Conservation (phyloP, 352 stramenopile species). For the Pythium aristosporum region DNA sequence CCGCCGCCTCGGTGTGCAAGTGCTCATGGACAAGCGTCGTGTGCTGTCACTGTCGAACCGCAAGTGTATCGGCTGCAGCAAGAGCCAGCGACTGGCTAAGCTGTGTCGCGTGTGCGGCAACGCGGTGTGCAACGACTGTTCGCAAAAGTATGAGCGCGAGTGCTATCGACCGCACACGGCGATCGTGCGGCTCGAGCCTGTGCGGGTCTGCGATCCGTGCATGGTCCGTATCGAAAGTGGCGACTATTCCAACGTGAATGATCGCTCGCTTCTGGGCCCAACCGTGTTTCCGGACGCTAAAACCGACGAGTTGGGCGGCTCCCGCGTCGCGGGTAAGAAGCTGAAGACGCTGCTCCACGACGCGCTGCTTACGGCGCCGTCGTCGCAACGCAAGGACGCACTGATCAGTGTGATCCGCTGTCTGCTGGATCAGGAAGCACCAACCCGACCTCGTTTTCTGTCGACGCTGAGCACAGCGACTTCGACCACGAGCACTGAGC, state of each 20-base stretch:
- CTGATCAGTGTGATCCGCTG: conserved; percentile 50
- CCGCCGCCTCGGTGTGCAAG: conserved; percentile 55
- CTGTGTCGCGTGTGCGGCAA: conserved; percentile 61
- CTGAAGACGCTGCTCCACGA: conserved; percentile 44
- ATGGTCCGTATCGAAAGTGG: conserved; percentile 51
- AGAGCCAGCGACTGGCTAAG: conserved; percentile 36
- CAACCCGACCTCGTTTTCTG: neutral
- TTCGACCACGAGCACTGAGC: neutral
- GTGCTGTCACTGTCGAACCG: conserved; percentile 43
- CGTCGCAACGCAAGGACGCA: conserved; percentile 35
- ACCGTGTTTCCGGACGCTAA: conserved; percentile 29
- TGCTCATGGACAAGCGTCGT: conserved; percentile 35
- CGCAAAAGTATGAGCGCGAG: conserved; percentile 29
- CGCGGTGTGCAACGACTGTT: conserved; percentile 50
- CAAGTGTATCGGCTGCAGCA: conserved; percentile 55
- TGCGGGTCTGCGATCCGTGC: conserved; percentile 54
- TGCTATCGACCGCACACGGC: neutral
- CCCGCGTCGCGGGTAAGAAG: conserved; percentile 23
- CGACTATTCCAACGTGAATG: conserved; percentile 36
- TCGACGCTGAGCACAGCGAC: neutral
- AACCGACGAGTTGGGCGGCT: neutral
- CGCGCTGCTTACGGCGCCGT: conserved; percentile 31
- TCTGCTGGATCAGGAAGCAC: conserved; percentile 36
- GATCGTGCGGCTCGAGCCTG: conserved; percentile 13
- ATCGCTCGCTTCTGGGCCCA: conserved; percentile 19